These are phyloP conservation scores for Trichoderma breve DNA, from an alignment of 2,329 filamentous ascomycete genomes.

Conservation along the genomic window DNA sequence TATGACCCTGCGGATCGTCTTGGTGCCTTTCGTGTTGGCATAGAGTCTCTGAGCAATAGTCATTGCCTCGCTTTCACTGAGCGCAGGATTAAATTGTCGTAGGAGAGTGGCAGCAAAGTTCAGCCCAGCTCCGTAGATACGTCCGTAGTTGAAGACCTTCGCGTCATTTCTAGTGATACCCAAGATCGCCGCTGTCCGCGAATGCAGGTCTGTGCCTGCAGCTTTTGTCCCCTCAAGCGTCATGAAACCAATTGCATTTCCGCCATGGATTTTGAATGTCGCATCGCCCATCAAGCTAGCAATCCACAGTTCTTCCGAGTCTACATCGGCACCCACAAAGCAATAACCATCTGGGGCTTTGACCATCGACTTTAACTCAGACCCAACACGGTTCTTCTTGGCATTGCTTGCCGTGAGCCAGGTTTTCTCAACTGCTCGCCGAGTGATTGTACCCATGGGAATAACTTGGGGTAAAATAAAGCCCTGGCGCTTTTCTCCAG, in stretches of 20 bases:
- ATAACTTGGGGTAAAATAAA: conserved; percentile 95
- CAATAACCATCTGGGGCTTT: conserved; percentile 84
- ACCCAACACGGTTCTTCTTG: conserved; percentile 92
- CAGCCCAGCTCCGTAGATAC: conserved; percentile 95
- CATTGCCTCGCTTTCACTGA: conserved; percentile 76
- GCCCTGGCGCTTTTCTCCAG: conserved; percentile 44
- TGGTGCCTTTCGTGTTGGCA: conserved; percentile 82
- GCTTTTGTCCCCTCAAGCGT: conserved; percentile 94
- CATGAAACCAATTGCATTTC: conserved; percentile 98
- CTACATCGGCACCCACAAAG: conserved; percentile 96
- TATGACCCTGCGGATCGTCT: conserved; percentile 71
- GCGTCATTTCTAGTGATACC: conserved; percentile 94
- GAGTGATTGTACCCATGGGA: conserved; percentile 96
- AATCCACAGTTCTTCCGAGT: conserved; percentile 97
- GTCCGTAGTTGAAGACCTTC: conserved; percentile 98
- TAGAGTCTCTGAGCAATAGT: conserved; percentile 79
- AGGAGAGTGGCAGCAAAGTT: conserved; percentile 90
- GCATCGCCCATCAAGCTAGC: conserved; percentile 92
- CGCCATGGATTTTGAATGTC: conserved; percentile 90
- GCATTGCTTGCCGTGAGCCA: conserved; percentile 98
- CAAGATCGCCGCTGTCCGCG: conserved; percentile 84
- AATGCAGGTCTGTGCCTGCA: conserved; percentile 90
- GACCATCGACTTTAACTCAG: conserved; percentile 96
- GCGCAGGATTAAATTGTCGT: conserved; percentile 84
- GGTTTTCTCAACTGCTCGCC: conserved; percentile 92